These are phyloP conservation scores for Naganishia sp. DNA, from an alignment of 1,284 basidiomycete species.

Conservation along the genomic window DNA sequence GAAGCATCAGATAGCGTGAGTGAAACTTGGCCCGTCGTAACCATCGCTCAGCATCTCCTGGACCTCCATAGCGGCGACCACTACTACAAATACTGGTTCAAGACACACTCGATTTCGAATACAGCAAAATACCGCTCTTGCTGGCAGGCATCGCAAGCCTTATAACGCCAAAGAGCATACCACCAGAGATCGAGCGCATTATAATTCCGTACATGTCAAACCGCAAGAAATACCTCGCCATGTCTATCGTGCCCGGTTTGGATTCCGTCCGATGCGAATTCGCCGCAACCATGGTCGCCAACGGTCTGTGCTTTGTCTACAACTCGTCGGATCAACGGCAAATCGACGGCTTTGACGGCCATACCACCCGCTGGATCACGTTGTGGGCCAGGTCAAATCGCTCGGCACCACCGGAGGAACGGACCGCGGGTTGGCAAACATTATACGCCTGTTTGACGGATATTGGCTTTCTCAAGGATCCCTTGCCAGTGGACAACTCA, in stretches of 20 bases:
- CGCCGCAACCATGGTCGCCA: constrained; percentile 12
- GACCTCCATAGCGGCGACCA: background rate
- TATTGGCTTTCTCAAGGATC: constrained; percentile 14
- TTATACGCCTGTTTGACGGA: background rate
- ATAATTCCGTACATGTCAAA: constrained; percentile 10
- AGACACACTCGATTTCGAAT: constrained; percentile 3
- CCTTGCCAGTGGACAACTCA: constrained; percentile 22
- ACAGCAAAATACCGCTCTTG: constrained; percentile 5
- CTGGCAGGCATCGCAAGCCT: constrained; percentile 5
- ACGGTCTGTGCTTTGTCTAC: constrained; percentile 13
- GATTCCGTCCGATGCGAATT: constrained; percentile 1
- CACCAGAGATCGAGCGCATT: constrained; percentile 9
- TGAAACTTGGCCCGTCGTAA: background rate
- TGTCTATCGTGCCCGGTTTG: background rate
- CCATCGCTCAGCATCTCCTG: background rate
- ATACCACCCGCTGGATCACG: constrained; percentile 12
- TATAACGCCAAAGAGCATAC: background rate
- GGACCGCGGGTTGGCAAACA: constrained; percentile 1
- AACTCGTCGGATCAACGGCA: constrained; percentile 20
- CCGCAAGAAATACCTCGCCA: constrained; percentile 20
- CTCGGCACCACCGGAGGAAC: background rate
- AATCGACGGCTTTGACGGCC: constrained; percentile 8
- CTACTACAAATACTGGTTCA: background rate
- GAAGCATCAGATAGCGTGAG: constrained; percentile 1
- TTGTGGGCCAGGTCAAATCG: background rate